Conservation (phyloP, 768 basidiomycete species). For the Leccinum subtestaceum region DNA sequence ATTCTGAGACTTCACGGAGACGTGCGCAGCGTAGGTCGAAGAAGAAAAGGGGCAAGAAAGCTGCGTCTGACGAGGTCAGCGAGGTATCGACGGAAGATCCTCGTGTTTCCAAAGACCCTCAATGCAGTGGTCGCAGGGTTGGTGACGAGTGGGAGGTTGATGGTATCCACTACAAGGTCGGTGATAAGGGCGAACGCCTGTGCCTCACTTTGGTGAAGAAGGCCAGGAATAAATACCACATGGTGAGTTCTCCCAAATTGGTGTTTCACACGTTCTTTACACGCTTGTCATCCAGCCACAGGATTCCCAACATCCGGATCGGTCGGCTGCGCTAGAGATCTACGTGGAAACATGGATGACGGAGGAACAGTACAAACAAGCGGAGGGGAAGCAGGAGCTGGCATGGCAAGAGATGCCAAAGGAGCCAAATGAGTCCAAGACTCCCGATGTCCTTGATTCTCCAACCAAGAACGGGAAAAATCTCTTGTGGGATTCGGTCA, state of each 20-base stretch:
- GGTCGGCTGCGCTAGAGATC: conserved; percentile 62
- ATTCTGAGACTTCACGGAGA: conserved; percentile 11
- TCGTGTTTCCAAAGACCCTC: conserved; percentile 44
- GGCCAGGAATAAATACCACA: conserved; percentile 63
- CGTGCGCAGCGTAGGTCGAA: conserved; percentile 26
- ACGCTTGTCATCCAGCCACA: conserved; percentile 49
- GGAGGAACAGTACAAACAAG: conserved; percentile 66
- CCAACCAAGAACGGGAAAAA: conserved; percentile 54
- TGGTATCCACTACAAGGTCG: conserved; percentile 69
- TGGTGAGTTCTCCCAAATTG: conserved; percentile 49
- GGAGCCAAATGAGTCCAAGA: conserved; percentile 41
- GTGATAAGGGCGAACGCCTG: conserved; percentile 64
- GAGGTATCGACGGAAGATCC: conserved; percentile 53
- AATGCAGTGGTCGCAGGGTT: conserved; percentile 55
- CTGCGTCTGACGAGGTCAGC: conserved; percentile 37
- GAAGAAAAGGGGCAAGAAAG: conserved; percentile 56
- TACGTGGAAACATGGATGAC: conserved; percentile 79
- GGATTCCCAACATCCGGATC: conserved; percentile 78
- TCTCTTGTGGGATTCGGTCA: conserved; percentile 66
- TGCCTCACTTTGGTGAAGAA: conserved; percentile 72
- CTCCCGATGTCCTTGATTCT: conserved; percentile 38
- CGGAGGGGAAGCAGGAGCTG: conserved; percentile 57
- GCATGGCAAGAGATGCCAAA: conserved; percentile 66
- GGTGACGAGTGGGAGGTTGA: conserved; percentile 79
- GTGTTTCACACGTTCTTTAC: conserved; percentile 9